Evolutionary conservation across 495 filamentous ascomycete genomes (phyloP).

Genomic region (Penicillium robsamsonii): DNA sequence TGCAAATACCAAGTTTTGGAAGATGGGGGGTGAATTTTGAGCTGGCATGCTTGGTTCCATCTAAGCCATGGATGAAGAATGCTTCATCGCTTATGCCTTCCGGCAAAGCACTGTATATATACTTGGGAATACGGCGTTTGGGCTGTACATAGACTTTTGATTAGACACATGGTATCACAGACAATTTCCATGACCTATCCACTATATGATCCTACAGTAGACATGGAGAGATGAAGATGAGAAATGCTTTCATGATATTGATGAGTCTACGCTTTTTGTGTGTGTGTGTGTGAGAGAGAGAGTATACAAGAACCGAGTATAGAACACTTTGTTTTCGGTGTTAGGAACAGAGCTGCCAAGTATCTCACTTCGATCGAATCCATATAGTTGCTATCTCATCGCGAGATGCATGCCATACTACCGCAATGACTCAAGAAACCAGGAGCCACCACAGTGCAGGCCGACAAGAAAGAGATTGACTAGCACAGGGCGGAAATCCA

Average conservation of each 20-base stretch:
- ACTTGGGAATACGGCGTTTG: neutral
- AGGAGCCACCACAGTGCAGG: slow-evolving; percentile 6
- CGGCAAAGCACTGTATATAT: slow-evolving; percentile 8
- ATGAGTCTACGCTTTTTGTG: slow-evolving; percentile 7
- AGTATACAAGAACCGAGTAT: slow-evolving; percentile 16
- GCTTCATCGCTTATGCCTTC: slow-evolving; percentile 10
- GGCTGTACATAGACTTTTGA: slow-evolving; percentile 10
- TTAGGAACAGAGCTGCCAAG: slow-evolving; percentile 25
- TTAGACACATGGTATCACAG: neutral
- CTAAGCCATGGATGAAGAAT: neutral
- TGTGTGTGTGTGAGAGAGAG: too few species aligned
- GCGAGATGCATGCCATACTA: slow-evolving; percentile 14
- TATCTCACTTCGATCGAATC: slow-evolving; percentile 22
- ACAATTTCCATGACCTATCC: neutral
- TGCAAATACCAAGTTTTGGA: slow-evolving; percentile 47
- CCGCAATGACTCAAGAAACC: slow-evolving; percentile 1
- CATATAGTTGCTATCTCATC: slow-evolving; percentile 13
- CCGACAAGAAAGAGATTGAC: slow-evolving; percentile 14
- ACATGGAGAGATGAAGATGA: neutral
- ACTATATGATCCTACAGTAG: neutral
- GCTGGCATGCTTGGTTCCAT: neutral
- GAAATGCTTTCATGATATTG: slow-evolving; percentile 12
- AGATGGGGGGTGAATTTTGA: slow-evolving; percentile 39
- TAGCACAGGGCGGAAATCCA: slow-evolving; percentile 6
- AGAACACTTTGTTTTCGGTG: slow-evolving; percentile 27